Conservation (phyloP, 345 rosid species). For the Salix koriyanagi region DNA sequence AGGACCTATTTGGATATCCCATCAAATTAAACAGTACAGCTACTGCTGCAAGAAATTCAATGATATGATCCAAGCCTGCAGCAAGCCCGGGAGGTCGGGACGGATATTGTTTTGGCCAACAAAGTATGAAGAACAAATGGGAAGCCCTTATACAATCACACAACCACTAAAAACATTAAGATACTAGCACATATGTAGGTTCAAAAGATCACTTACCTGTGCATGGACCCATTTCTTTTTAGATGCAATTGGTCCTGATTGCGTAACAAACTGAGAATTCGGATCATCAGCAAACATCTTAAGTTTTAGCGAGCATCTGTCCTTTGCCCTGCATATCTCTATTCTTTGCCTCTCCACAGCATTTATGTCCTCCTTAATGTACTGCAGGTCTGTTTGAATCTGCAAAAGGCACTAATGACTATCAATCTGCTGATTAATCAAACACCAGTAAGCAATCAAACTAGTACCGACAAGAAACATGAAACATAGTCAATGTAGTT, state of each 20-base stretch:
- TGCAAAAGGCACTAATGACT: not conserved
- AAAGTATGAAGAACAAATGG: too few species aligned
- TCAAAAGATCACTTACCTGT: constrained; percentile 50
- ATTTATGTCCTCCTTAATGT: constrained; percentile 7
- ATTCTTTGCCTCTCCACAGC: not conserved
- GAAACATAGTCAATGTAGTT: not conserved
- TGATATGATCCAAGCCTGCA: not conserved
- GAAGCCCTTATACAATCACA: not conserved
- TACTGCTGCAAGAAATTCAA: not conserved
- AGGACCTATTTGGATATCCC: not conserved
- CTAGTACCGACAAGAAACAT: not conserved
- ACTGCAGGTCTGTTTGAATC: constrained; percentile 9
- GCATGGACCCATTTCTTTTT: constrained; percentile 74
- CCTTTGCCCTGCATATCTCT: not conserved
- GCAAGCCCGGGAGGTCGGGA: not conserved
- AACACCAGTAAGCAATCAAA: not conserved
- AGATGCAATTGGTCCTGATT: constrained; percentile 50
- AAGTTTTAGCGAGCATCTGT: not conserved
- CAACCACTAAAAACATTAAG: not conserved
- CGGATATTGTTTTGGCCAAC: too few species aligned
- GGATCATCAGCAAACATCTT: constrained; percentile 1
- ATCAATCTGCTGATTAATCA: not conserved
- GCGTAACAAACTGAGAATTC: constrained; percentile 11
- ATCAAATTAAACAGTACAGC: not conserved
- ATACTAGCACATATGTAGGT: not conserved